Evolutionary conservation across 164 flowering plant genomes (phyloP).

Genomic region (Vitis rupestris): DNA sequence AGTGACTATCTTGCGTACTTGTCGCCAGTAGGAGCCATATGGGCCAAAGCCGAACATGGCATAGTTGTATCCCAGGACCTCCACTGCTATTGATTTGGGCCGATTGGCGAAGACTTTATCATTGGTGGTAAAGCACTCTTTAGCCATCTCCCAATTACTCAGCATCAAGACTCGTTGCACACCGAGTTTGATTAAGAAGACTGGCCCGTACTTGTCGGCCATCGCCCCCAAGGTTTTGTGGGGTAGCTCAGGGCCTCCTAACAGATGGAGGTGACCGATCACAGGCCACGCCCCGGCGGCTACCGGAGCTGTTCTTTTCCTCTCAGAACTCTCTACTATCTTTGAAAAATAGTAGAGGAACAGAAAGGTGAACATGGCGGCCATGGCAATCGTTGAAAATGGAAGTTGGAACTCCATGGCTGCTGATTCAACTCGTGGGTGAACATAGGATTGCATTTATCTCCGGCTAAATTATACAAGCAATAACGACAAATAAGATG

Average conservation of each 20-base stretch:
- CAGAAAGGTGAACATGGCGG: too few species aligned
- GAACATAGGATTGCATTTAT: too few species aligned
- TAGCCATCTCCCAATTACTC: constrained; percentile 23
- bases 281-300: constrained; percentile 33
- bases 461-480: too few species aligned
- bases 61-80: constrained; percentile 27
- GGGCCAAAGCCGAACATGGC: constrained; percentile 35
- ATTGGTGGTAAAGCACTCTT: constrained; percentile 31
- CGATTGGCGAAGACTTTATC: constrained; percentile 30
- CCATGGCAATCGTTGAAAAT: too few species aligned
- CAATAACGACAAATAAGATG: too few species aligned
- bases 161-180: constrained; percentile 22
- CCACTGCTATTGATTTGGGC: constrained; percentile 11
- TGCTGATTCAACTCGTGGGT: too few species aligned
- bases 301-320: constrained; percentile 9
- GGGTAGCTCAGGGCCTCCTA: constrained; percentile 18
- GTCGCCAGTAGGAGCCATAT: constrained; percentile 36
- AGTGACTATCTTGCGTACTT: constrained; percentile 33
- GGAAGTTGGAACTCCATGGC: too few species aligned
- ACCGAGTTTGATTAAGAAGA: constrained; percentile 31
- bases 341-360: too few species aligned
- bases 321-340: too few species aligned
- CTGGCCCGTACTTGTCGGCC: constrained; percentile 39
- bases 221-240: constrained; percentile 22
- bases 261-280: constrained; percentile 38